These are phyloP conservation scores for Daldinia sp. DNA, from an alignment of 2,329 filamentous ascomycete genomes.

Conservation along the genomic window DNA sequence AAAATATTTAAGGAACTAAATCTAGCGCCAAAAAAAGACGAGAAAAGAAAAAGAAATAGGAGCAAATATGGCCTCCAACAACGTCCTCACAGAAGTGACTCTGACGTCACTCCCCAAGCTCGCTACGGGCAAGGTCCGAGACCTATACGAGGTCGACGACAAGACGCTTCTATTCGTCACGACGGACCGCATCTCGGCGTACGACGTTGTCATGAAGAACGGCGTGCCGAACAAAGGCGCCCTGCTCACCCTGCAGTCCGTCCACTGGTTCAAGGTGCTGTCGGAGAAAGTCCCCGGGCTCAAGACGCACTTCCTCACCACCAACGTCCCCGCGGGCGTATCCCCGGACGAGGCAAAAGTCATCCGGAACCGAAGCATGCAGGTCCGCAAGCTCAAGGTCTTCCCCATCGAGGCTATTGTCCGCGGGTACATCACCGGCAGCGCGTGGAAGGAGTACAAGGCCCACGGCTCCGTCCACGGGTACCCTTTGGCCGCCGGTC, in stretches of 20 bases:
- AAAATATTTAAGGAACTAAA: neutral
- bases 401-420: constrained; percentile 87
- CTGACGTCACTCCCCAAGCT: constrained; percentile 52
- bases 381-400: constrained; percentile 78
- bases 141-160: constrained; percentile 80
- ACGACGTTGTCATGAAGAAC: constrained; percentile 75
- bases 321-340: constrained; percentile 47
- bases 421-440: constrained; percentile 90
- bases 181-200: constrained; percentile 93
- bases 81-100: constrained; percentile 46
- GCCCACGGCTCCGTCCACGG: constrained; percentile 83
- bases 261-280: constrained; percentile 68
- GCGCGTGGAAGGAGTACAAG: constrained; percentile 83
- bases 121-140: constrained; percentile 75
- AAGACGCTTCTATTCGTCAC: constrained; percentile 83
- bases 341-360: constrained; percentile 61
- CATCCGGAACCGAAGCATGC: constrained; percentile 78
- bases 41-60: constrained; percentile 14
- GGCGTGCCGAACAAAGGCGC: constrained; percentile 66
- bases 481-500: constrained; percentile 73
- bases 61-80: constrained; percentile 37
- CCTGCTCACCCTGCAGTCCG: constrained; percentile 61
- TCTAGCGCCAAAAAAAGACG: constrained; percentile 1
- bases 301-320: constrained; percentile 63
- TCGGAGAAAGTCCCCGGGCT: constrained; percentile 60